A percentile compares a stretch with the other conserved stretches of the same genome.
These are phyloP conservation scores for Neofusicoccum cordaticola DNA, from an alignment of 2,329 filamentous ascomycete genomes.

Conservation along the genomic window DNA sequence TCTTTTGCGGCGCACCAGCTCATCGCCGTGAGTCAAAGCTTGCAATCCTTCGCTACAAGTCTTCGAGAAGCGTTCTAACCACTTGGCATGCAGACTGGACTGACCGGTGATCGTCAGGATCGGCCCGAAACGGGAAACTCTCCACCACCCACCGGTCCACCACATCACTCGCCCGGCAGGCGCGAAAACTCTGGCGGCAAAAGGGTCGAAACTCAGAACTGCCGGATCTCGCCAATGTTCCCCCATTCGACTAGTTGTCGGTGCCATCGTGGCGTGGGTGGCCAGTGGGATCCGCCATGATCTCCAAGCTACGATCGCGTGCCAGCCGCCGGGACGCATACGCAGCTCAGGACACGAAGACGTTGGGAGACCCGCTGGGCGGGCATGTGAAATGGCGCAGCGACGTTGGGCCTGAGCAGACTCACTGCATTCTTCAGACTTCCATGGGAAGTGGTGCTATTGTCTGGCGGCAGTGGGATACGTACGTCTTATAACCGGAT, in stretches of 20 bases:
- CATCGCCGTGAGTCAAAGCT: background rate
- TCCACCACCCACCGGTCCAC: slow-evolving; percentile 10
- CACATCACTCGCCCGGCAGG: background rate
- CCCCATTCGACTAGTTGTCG: slow-evolving; percentile 15
- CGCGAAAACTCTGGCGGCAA: slow-evolving; percentile 4
- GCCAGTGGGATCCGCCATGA: slow-evolving; percentile 11
- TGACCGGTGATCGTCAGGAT: slow-evolving; percentile 13
- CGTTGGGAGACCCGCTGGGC: background rate
- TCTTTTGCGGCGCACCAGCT: background rate
- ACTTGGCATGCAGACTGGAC: slow-evolving; percentile 4
- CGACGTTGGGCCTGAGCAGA: background rate
- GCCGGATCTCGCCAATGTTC: slow-evolving; percentile 12
- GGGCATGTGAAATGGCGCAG: background rate
- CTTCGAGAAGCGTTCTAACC: background rate
- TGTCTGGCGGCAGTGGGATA: background rate
- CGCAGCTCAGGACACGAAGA: background rate
- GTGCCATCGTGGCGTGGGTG: slow-evolving; percentile 14
- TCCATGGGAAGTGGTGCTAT: background rate
- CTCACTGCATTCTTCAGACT: background rate
- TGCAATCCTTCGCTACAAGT: background rate
- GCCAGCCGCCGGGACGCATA: background rate
- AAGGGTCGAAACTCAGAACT: slow-evolving; percentile 4
- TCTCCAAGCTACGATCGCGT: background rate
- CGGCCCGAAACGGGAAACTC: slow-evolving; percentile 11
- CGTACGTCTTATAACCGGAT: background rate